Conservation (phyloP, 2,329 filamentous ascomycete genomes). For the Pyrenophora seminiperda region DNA sequence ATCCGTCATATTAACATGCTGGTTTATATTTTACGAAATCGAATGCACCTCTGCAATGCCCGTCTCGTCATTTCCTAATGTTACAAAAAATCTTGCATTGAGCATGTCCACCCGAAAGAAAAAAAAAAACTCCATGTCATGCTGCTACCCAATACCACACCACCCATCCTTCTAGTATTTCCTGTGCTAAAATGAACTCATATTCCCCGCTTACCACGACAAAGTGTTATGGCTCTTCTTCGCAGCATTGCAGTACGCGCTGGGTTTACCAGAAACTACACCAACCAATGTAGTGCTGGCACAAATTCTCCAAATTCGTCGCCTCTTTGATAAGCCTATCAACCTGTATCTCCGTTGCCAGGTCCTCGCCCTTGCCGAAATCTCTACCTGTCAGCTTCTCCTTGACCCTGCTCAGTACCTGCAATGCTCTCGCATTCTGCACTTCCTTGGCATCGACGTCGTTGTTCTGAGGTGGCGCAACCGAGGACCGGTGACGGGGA, state of each 20-base stretch:
- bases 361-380: slow-evolving; percentile 78
- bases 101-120: neutral
- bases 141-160: neutral
- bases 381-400: slow-evolving; percentile 95
- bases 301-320: slow-evolving; percentile 95
- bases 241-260: neutral
- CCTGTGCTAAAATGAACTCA: neutral
- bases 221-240: neutral
- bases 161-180: neutral
- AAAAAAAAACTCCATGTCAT: slow-evolving; percentile 5
- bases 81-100: no score
- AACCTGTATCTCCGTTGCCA: slow-evolving; percentile 85
- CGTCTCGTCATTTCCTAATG: no score
- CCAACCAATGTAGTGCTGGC: slow-evolving; percentile 99
- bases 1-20: no score
- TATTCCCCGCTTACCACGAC: neutral
- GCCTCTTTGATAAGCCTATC: slow-evolving; percentile 94
- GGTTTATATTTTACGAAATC: no score
- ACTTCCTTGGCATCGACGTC: slow-evolving; percentile 66
- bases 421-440: slow-evolving; percentile 89
- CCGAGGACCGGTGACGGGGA: slow-evolving; percentile 44
- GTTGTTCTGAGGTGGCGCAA: slow-evolving; percentile 42
- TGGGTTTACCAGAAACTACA: slow-evolving; percentile 88
- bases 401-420: slow-evolving; percentile 88
- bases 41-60: slow-evolving; percentile 1